phyloP scores from a whole-genome alignment of 148 eudicot genomes.

The Pouteria glomerata region DNA sequence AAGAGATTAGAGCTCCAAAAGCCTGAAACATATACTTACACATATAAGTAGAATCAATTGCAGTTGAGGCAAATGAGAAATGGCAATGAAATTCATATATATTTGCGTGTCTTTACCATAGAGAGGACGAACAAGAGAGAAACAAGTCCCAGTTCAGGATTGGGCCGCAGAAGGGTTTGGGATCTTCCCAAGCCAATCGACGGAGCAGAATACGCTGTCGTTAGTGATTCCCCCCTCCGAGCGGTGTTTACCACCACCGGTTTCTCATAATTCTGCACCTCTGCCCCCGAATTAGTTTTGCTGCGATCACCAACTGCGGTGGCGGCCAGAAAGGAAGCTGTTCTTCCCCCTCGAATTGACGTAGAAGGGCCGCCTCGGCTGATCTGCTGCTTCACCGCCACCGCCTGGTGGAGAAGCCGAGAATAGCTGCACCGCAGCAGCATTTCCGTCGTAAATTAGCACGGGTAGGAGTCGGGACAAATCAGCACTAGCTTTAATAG shows the following conservation, averaged over 20 bases:
- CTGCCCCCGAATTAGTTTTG: too few species aligned
- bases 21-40: conserved; percentile 1
- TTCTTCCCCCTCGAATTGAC: too few species aligned
- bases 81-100: background rate
- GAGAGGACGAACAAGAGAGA: conserved; percentile 7
- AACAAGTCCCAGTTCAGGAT: conserved; percentile 3
- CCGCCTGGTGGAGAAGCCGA: background rate
- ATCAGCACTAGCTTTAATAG: too few species aligned
- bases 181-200: background rate
- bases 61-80: background rate
- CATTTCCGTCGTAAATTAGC: too few species aligned
- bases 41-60: too few species aligned
- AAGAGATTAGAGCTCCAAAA: conserved; percentile 4
- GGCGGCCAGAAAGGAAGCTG: background rate
- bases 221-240: background rate
- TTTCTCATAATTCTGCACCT: background rate
- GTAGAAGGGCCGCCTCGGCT: background rate
- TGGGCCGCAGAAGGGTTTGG: background rate
- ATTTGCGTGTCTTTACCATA: too few species aligned
- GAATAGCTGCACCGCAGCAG: background rate
- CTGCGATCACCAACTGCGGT: background rate
- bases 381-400: background rate
- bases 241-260: background rate
- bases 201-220: background rate
- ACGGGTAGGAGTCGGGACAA: too few species aligned